phyloP scores from a whole-genome alignment of 345 rosid species.

The Sapria himalayana region DNA sequence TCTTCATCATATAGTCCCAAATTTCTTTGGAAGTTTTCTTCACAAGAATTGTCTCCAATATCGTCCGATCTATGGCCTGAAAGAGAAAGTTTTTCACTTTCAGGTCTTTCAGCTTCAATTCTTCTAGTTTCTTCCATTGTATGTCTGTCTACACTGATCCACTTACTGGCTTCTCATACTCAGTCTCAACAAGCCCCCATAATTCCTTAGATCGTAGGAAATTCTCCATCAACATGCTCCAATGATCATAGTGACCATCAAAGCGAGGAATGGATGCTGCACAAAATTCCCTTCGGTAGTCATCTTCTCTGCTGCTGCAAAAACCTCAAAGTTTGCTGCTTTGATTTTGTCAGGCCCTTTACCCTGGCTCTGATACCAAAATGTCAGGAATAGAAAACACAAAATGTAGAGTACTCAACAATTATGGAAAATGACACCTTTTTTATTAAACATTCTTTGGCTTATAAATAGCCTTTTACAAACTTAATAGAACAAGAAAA shows the following conservation, averaged over 20 bases:
- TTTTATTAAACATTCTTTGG: no score
- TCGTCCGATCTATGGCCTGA: background rate
- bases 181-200: background rate
- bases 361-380: background rate
- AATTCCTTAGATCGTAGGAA: background rate
- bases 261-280: background rate
- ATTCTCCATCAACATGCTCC: background rate
- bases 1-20: background rate
- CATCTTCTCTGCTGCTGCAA: background rate
- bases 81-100: conserved; percentile 1
- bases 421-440: background rate
- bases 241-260: conserved; percentile 1
- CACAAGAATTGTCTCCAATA: conserved; percentile 1
- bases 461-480: no score
- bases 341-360: conserved; percentile 1
- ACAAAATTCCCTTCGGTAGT: background rate
- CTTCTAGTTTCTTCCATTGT: no score
- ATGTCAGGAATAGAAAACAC: background rate
- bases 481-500: no score
- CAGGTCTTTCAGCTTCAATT: background rate
- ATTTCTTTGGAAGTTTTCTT: conserved; percentile 1
- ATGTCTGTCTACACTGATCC: background rate
- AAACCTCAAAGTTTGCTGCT: background rate
- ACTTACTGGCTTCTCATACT: background rate
- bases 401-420: background rate